Conservation (phyloP, 1,139 yeast species). For the Pichia norvegensis region DNA sequence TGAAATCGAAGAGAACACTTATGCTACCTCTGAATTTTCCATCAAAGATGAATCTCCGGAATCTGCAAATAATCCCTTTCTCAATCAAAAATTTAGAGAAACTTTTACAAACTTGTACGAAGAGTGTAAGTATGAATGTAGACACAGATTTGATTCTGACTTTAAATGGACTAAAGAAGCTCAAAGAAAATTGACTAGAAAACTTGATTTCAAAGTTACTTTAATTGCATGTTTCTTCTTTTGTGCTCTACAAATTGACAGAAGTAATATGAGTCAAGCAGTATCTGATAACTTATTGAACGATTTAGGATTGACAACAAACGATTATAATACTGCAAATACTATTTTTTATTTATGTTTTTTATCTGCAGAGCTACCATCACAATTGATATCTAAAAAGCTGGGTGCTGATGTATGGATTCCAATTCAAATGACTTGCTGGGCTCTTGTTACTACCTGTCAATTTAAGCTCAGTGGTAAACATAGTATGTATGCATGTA, state of each 20-base stretch:
- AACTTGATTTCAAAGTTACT: constrained; percentile 40
- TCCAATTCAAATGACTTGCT: constrained; percentile 42
- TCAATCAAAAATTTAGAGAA: constrained; percentile 35
- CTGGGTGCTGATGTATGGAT: constrained; percentile 49
- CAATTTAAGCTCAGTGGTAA: constrained; percentile 37
- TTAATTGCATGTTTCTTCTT: constrained; percentile 45
- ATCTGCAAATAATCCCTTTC: constrained; percentile 24
- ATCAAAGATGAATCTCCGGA: constrained; percentile 8
- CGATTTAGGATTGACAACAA: constrained; percentile 38
- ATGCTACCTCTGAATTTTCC: background rate
- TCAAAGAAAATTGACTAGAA: constrained; percentile 30
- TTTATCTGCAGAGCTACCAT: constrained; percentile 45
- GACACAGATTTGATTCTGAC: constrained; percentile 36
- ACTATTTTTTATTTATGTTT: constrained; percentile 40
- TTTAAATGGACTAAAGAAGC: constrained; percentile 43
- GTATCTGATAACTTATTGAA: constrained; percentile 40
- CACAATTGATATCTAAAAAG: constrained; percentile 45
- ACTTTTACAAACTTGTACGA: constrained; percentile 38
- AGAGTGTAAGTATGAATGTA: constrained; percentile 36
- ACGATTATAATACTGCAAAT: constrained; percentile 43
- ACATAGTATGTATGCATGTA: constrained; percentile 33
- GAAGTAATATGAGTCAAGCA: constrained; percentile 45
- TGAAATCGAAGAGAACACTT: background rate
- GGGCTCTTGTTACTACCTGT: constrained; percentile 44
- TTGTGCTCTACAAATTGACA: constrained; percentile 44